Conservation (phyloP, 495 filamentous ascomycete species). For the Pyrenula massariospora region DNA sequence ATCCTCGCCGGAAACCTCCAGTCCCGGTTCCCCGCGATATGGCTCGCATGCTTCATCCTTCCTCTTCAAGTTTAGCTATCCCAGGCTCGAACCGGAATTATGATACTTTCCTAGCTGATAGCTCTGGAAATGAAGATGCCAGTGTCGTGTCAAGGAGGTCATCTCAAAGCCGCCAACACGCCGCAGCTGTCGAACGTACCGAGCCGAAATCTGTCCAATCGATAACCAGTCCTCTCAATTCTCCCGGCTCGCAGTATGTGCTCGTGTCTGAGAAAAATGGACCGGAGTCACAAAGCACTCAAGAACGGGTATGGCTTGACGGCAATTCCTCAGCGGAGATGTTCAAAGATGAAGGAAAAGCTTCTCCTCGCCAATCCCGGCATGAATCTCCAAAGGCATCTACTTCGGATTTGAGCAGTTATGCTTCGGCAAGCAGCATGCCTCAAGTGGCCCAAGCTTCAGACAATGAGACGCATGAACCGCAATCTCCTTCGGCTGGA, state of each 20-base stretch:
- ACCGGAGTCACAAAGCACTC: neutral
- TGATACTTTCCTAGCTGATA: conserved; percentile 36
- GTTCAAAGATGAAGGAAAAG: neutral
- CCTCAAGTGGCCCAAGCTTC: neutral
- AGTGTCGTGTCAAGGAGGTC: conserved; percentile 5
- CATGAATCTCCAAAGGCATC: neutral
- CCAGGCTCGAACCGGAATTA: neutral
- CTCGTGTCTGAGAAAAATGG: neutral
- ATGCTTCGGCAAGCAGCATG: neutral
- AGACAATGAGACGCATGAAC: neutral
- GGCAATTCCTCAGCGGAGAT: neutral
- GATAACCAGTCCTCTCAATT: neutral
- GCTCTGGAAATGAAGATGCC: conserved; percentile 35
- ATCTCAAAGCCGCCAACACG: neutral
- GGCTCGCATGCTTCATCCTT: neutral
- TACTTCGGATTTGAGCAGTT: neutral
- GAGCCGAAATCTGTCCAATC: neutral
- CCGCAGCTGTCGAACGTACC: too few relatives aligned
- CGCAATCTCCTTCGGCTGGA: neutral
- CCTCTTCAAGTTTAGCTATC: neutral
- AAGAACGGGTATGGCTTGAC: neutral
- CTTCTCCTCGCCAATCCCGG: neutral
- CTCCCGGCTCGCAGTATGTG: neutral
- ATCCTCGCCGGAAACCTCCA: neutral
- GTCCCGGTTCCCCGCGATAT: neutral